A percentile compares a stretch with the other conserved stretches of the same genome.
These are phyloP conservation scores for Apodospora peruviana DNA, from an alignment of 495 filamentous ascomycete genomes.

Conservation along the genomic window DNA sequence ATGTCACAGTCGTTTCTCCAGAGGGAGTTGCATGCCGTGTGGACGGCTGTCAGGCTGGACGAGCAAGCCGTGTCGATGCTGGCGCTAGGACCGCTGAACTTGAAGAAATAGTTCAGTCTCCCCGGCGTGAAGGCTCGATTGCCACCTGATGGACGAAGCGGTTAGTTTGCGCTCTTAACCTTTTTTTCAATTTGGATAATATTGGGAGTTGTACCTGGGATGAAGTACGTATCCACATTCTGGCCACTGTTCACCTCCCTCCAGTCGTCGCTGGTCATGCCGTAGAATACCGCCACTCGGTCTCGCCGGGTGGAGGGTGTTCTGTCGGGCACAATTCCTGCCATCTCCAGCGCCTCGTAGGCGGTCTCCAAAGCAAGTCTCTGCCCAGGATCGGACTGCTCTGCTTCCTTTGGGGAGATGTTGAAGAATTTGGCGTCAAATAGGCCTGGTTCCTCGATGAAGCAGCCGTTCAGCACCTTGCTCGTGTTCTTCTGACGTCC, in stretches of 20 bases:
- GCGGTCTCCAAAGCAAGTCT: constrained; percentile 71
- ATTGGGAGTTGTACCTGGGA: constrained; percentile 69
- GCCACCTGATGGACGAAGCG: too few species aligned
- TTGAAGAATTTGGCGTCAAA: constrained; percentile 89
- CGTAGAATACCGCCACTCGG: constrained; percentile 81
- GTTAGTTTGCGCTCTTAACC: too few species aligned
- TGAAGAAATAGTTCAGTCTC: constrained; percentile 73
- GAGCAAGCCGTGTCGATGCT: constrained; percentile 86
- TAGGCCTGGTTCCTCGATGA: constrained; percentile 68
- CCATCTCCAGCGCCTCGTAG: constrained; percentile 82
- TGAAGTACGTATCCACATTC: constrained; percentile 84
- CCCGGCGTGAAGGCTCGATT: constrained; percentile 77
- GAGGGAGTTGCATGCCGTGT: constrained; percentile 74
- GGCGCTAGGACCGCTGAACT: constrained; percentile 75
- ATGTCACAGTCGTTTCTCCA: constrained; percentile 73
- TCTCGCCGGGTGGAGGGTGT: constrained; percentile 76
- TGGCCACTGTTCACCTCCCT: constrained; percentile 77
- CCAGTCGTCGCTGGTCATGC: constrained; percentile 81
- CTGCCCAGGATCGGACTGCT: constrained; percentile 80
- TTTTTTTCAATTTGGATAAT: too few species aligned
- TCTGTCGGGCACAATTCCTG: constrained; percentile 73
- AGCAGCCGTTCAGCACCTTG: constrained; percentile 73
- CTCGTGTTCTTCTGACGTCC: constrained; percentile 69
- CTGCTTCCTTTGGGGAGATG: constrained; percentile 83
- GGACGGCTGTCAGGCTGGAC: constrained; percentile 69